Conservation (phyloP, 495 filamentous ascomycete genomes). For the Acidomyces sp. region DNA sequence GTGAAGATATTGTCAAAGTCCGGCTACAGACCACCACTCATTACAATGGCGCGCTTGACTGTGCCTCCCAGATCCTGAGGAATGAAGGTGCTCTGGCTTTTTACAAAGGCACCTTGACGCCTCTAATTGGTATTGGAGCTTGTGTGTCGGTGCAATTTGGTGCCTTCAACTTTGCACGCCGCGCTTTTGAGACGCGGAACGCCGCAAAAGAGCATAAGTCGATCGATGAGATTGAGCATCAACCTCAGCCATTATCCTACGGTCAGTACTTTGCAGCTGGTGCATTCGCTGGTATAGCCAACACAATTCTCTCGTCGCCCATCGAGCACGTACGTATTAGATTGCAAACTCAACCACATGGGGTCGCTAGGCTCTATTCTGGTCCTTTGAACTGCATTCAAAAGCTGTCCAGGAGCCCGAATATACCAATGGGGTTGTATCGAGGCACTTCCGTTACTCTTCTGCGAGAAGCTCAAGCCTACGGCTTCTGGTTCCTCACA, state of each 20-base stretch:
- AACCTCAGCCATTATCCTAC: constrained; percentile 39
- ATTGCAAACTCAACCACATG: constrained; percentile 94
- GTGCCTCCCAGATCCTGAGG: constrained; percentile 68
- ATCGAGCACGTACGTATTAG: constrained; percentile 97
- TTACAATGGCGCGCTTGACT: constrained; percentile 66
- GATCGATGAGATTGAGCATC: too few relatives aligned
- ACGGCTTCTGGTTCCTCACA: constrained; percentile 85
- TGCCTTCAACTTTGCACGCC: constrained; percentile 84
- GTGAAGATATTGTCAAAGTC: constrained; percentile 88
- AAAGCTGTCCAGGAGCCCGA: constrained; percentile 55
- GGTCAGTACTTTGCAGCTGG: constrained; percentile 80
- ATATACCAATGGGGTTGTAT: constrained; percentile 61
- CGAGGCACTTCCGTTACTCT: constrained; percentile 78
- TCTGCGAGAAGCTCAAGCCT: constrained; percentile 81
- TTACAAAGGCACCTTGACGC: constrained; percentile 98
- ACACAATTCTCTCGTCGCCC: constrained; percentile 73
- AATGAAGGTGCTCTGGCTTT: constrained; percentile 84
- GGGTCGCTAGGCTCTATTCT: constrained; percentile 55
- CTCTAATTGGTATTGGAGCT: constrained; percentile 87
- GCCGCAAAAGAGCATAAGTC: too few relatives aligned
- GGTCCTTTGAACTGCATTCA: constrained; percentile 84
- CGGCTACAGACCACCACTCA: constrained; percentile 77
- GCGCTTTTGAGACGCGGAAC: constrained; percentile 67
- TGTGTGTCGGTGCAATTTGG: constrained; percentile 98
- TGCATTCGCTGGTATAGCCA: constrained; percentile 84